Percentiles rank a stretch among this genome's conserved stretches.
These are phyloP conservation scores for Golovinomyces cichoracearum DNA, from an alignment of 2,329 filamentous ascomycete species.

Conservation along the genomic window DNA sequence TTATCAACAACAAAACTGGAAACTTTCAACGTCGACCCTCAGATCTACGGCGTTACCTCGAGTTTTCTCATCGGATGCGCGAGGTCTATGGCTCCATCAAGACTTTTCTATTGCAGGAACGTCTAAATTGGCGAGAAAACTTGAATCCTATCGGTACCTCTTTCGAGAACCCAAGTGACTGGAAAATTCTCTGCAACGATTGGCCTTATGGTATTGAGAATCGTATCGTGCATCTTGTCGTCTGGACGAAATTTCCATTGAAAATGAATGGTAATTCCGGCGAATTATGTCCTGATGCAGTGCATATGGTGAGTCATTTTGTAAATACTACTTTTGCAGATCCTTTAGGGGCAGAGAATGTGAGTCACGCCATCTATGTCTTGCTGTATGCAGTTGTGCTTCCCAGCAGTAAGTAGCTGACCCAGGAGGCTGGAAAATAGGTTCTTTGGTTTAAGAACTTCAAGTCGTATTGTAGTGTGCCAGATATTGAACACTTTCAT, in stretches of 20 bases:
- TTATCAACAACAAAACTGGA: conserved; percentile 31
- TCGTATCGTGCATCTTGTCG: conserved; percentile 57
- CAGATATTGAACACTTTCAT: conserved; percentile 80
- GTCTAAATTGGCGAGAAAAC: neutral
- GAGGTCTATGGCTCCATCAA: conserved; percentile 44
- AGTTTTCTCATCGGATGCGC: conserved; percentile 38
- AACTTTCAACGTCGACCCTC: conserved; percentile 52
- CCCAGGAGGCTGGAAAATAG: conserved; percentile 11
- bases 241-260: conserved; percentile 78
- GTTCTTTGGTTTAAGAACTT: conserved; percentile 80
- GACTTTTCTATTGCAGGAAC: neutral
- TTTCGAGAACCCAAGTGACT: conserved; percentile 21
- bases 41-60: conserved; percentile 51
- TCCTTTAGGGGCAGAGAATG: conserved; percentile 24
- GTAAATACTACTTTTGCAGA: conserved; percentile 39
- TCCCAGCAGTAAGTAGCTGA: neutral
- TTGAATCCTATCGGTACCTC: conserved; percentile 11
- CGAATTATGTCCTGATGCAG: conserved; percentile 38
- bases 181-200: conserved; percentile 64
- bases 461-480: conserved; percentile 58
- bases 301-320: conserved; percentile 41
- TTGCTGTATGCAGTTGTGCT: too few relatives aligned
- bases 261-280: conserved; percentile 32
- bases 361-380: too few relatives aligned
- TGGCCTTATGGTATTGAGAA: conserved; percentile 76